Evolutionary conservation across 2,329 filamentous ascomycete species (phyloP), one percentile per base, ranked within the genome.

Genomic region (Sordariomycetes sp.): DNA sequence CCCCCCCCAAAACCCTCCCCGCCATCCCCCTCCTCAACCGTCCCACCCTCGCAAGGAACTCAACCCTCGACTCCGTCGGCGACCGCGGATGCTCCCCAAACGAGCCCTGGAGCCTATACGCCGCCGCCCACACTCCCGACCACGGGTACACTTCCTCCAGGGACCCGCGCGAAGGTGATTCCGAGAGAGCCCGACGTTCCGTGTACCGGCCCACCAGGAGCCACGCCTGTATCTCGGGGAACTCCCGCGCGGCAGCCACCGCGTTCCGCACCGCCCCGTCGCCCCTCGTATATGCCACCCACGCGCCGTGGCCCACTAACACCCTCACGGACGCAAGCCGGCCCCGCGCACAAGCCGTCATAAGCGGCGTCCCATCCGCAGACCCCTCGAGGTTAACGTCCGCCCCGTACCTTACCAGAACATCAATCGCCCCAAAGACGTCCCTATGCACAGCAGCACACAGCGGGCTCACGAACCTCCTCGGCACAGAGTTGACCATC

Each of bases 361-460:
- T 62, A 32, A 62, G 58, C 17, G 62, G 56, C 28, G 59, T 62
- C 13, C 62, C 62, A 39, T 61, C 59, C 2, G 17, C 22, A 2
- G 56, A 42, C 7, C 60, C 61, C 28, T 62, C 60, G 24, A 58
- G 6, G 3, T 58, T 53, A 15, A 56, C 55, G 17, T 56, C 48
- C 8, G 61, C 62, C 1, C 58, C 59, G 35, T 56, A 28, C 6
- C 25, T 22, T 3, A 60, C 25, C 7, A 62, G 57, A 7, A 61
- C 50, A 1, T 53, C 59, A 59, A 63, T 13, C 59, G 60, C 45
- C 57, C 34, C 56, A 22, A 54, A 52, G 1, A 35, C 39, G 17
- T 56, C 55, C 20, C 55, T 50, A 20, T 56, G 50, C 22, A 56
- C 55, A 32, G 55, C 55, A 36, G 32, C 50, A 20, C 32, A 56